These are phyloP conservation scores for Porcisia deanei DNA, from an alignment of 208 protist genomes.

Conservation along the genomic window DNA sequence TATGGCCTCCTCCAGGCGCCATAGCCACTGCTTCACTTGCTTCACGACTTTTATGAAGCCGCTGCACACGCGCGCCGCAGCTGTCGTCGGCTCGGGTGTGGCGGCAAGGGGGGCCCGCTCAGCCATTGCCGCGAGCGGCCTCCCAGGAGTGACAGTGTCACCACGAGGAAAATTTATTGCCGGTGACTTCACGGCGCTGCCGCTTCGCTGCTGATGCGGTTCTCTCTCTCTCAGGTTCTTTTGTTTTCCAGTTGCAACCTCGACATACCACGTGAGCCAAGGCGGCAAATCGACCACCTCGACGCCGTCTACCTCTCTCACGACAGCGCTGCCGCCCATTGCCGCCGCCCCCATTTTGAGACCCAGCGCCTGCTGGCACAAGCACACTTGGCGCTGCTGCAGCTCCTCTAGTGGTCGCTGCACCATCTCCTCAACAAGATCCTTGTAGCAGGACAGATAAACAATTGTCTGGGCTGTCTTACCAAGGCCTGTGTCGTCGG, in stretches of 20 bases:
- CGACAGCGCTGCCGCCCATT: neutral
- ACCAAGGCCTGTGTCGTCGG: constrained; percentile 98
- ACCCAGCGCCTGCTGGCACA: constrained; percentile 23
- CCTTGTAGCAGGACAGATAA: constrained; percentile 83
- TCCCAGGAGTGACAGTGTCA: too few species aligned
- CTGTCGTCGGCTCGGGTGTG: neutral
- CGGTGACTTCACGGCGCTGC: too few species aligned
- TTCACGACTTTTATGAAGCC: constrained; percentile 22
- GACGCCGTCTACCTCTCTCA: neutral
- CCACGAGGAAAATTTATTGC: too few species aligned
- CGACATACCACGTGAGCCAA: constrained; percentile 25
- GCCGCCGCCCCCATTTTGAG: neutral
- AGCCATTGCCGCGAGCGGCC: too few species aligned
- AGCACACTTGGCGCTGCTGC: constrained; percentile 2
- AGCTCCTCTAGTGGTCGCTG: constrained; percentile 24
- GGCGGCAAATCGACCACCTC: constrained; percentile 10
- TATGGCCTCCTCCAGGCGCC: constrained; percentile 27
- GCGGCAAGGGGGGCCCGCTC: neutral
- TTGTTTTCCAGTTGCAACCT: neutral
- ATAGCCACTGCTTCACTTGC: constrained; percentile 43
- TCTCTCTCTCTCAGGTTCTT: neutral
- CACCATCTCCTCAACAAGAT: constrained; percentile 38
- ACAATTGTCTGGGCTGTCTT: constrained; percentile 97
- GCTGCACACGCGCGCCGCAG: constrained; percentile 1
- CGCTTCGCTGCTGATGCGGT: too few species aligned